A percentile compares a stretch with the other conserved stretches of the same genome.
phyloP scores from a whole-genome alignment of 148 eudicot species.

The Talinum fruticosum region DNA sequence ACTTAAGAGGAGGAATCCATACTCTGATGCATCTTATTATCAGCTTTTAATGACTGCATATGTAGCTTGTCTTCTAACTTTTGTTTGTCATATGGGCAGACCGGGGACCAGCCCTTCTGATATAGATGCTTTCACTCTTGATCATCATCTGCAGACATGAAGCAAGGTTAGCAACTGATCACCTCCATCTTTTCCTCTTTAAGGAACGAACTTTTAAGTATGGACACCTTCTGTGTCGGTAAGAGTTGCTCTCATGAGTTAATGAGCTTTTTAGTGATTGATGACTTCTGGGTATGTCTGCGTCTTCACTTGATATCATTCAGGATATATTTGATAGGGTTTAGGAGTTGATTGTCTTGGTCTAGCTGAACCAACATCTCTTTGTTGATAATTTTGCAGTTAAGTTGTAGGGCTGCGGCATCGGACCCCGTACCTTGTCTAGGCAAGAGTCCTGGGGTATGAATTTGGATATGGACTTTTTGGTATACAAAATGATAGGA shows the following conservation, averaged over 20 bases:
- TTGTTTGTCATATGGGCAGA: constrained; percentile 41
- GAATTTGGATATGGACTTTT: too few species aligned
- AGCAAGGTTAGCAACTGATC: constrained; percentile 18
- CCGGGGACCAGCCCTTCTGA: constrained; percentile 96
- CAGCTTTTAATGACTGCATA: background rate
- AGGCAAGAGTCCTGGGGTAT: too few species aligned
- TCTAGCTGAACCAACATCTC: background rate
- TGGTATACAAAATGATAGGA: too few species aligned
- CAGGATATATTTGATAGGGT: background rate
- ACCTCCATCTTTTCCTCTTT: background rate
- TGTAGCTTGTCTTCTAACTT: background rate
- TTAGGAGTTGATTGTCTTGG: background rate
- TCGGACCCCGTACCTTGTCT: too few species aligned
- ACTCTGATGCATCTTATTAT: background rate
- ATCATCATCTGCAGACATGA: constrained; percentile 65
- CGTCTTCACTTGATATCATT: background rate
- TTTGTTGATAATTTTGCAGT: too few species aligned
- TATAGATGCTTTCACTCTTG: constrained; percentile 73
- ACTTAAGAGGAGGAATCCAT: background rate
- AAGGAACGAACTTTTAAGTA: background rate
- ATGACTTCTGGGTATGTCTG: background rate
- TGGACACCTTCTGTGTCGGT: background rate
- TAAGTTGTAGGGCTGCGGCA: too few species aligned
- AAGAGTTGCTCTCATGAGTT: background rate
- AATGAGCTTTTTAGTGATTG: background rate